These are phyloP conservation scores for Gynochthodes officinalis DNA, from an alignment of 257 asterid genomes.

Conservation along the genomic window DNA sequence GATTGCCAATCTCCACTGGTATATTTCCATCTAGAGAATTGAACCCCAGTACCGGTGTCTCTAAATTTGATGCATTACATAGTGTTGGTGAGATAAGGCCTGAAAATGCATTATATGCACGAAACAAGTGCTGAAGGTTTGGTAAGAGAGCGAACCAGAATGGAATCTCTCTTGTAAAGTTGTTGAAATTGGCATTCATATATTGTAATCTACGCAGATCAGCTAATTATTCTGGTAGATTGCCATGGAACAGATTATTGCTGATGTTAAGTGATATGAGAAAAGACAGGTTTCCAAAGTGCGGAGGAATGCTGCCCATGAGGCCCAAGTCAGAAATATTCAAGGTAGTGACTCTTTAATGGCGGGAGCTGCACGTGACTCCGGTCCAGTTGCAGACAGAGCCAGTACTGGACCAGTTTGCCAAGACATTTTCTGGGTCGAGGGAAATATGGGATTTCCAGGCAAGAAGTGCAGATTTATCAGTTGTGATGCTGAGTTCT, in stretches of 20 bases:
- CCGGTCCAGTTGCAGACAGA: constrained; percentile 36
- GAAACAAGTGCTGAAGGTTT: constrained; percentile 22
- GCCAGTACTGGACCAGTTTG: constrained; percentile 24
- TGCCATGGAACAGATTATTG: constrained; percentile 20
- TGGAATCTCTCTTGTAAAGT: constrained; percentile 26
- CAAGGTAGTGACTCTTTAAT: constrained; percentile 20
- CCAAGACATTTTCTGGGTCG: constrained; percentile 18
- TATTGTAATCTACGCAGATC: constrained; percentile 7
- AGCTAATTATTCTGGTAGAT: constrained; percentile 21
- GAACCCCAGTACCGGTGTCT: constrained; percentile 15
- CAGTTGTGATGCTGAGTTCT: constrained; percentile 24
- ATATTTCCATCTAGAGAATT: constrained; percentile 21
- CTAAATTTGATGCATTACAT: constrained; percentile 11
- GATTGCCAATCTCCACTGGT: constrained; percentile 28
- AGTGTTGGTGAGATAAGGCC: constrained; percentile 11
- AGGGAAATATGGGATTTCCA: constrained; percentile 19
- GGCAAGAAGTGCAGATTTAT: constrained; percentile 32
- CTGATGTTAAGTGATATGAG: constrained; percentile 20
- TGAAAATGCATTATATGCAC: constrained; percentile 13
- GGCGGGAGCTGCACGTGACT: constrained; percentile 25
- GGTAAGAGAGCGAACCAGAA: constrained; percentile 19
- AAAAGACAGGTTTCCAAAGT: constrained; percentile 29
- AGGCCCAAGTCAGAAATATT: constrained; percentile 26
- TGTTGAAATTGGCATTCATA: constrained; percentile 19
- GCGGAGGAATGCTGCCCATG: constrained; percentile 22